Conservation (phyloP, 2,329 filamentous ascomycete species). For the Cryphonectria japonica region DNA sequence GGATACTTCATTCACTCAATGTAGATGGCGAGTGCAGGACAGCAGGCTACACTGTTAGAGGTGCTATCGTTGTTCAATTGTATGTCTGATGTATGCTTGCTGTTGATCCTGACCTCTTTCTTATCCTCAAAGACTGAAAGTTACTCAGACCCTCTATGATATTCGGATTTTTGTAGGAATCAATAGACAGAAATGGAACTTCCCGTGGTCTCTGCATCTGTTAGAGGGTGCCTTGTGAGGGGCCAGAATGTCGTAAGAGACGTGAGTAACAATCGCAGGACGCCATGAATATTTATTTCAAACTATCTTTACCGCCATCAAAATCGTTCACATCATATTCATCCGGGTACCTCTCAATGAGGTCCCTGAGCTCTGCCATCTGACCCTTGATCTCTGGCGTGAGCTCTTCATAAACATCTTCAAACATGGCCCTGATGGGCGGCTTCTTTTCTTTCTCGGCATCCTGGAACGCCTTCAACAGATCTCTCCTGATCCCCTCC, state of each 20-base stretch:
- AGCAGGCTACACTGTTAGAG: too few relatives aligned
- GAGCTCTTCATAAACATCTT: constrained; percentile 86
- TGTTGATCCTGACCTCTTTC: too few relatives aligned
- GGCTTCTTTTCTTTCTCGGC: constrained; percentile 84
- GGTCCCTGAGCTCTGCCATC: constrained; percentile 72
- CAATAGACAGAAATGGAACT: too few relatives aligned
- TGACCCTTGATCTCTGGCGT: constrained; percentile 67
- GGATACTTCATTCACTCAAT: too few relatives aligned
- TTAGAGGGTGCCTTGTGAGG: too few relatives aligned
- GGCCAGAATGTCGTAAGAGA: background rate
- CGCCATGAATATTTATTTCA: constrained; percentile 29
- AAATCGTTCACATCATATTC: constrained; percentile 73
- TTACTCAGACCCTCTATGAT: too few relatives aligned
- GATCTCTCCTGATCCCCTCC: constrained; percentile 51
- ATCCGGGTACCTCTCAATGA: constrained; percentile 83
- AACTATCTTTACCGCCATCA: constrained; percentile 38
- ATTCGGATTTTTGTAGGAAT: too few relatives aligned
- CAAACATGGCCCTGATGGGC: constrained; percentile 72
- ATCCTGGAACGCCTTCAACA: constrained; percentile 81
- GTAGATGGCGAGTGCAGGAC: too few relatives aligned
- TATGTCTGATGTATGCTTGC: too few relatives aligned
- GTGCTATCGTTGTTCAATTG: too few relatives aligned
- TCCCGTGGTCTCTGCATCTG: too few relatives aligned
- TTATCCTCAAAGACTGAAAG: too few relatives aligned
- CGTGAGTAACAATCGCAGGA: background rate